phyloP scores from a whole-genome alignment of 208 protist species.

The Wallacemonas sp. region DNA sequence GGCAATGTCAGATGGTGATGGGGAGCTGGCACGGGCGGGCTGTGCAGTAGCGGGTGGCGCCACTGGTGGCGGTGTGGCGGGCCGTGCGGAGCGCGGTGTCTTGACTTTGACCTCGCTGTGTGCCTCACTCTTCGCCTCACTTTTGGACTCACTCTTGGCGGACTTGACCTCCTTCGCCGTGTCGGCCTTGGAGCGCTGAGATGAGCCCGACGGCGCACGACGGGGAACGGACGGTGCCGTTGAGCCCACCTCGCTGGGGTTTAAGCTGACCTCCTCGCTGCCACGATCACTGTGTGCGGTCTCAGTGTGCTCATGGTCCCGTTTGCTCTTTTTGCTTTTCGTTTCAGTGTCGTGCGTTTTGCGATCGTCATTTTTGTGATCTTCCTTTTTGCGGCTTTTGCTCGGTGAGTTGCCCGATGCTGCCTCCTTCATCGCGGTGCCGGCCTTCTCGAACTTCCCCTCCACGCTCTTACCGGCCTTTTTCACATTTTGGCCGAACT shows the following conservation, averaged over 20 bases:
- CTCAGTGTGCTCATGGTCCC: not conserved
- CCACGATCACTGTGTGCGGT: not conserved
- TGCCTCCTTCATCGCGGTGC: conserved; percentile 20
- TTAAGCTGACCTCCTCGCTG: not conserved
- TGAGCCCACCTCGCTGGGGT: no score
- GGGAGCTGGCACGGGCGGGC: not conserved
- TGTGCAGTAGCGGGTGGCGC: not conserved
- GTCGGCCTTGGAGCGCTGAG: not conserved
- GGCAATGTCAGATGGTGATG: conserved; percentile 7
- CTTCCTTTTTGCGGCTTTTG: not conserved
- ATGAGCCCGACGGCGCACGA: not conserved
- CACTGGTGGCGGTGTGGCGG: no score
- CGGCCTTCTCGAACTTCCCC: conserved; percentile 21
- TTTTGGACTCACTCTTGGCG: not conserved
- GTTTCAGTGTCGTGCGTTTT: conserved; percentile 6
- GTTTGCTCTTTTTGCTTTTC: conserved; percentile 13
- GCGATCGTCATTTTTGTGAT: not conserved
- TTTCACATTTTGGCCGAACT: conserved; percentile 22
- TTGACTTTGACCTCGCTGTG: not conserved
- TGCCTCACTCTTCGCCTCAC: not conserved
- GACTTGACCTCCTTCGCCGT: conserved; percentile 2
- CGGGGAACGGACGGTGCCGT: not conserved
- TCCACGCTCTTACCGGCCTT: conserved; percentile 30
- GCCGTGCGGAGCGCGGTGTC: no score
- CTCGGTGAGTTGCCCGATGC: not conserved